A percentile compares a stretch with the other conserved stretches of the same genome.
phyloP scores from a whole-genome alignment of 2,329 filamentous ascomycete species.

The Ceratocystis albifundus region DNA sequence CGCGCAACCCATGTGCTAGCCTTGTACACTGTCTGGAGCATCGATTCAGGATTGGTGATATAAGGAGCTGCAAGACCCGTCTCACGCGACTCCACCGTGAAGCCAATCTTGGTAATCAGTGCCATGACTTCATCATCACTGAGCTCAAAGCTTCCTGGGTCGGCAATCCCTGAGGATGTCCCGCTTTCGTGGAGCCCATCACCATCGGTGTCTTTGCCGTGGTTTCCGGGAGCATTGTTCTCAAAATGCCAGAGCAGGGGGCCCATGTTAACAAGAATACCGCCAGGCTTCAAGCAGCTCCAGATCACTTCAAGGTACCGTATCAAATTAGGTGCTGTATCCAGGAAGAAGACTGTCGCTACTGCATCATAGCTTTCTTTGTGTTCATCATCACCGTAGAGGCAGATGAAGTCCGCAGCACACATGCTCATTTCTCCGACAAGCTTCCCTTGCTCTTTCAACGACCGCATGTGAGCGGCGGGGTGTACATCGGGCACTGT shows the following conservation, averaged over 20 bases:
- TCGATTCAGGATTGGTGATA: conserved; percentile 71
- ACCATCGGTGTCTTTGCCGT: conserved; percentile 41
- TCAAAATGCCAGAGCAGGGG: conserved; percentile 95
- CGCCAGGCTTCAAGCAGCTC: conserved; percentile 64
- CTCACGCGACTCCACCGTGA: conserved; percentile 55
- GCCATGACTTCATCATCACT: conserved; percentile 76
- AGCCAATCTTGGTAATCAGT: conserved; percentile 64
- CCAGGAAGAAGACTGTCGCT: conserved; percentile 87
- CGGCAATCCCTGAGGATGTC: conserved; percentile 59
- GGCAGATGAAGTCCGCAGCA: conserved; percentile 81
- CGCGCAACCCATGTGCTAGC: conserved; percentile 78
- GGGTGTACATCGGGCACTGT: conserved; percentile 72
- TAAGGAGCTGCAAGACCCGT: conserved; percentile 61
- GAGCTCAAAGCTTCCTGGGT: conserved; percentile 82
- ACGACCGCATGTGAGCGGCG: conserved; percentile 38
- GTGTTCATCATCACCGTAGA: conserved; percentile 59
- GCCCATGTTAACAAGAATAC: conserved; percentile 79
- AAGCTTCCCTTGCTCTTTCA: conserved; percentile 21
- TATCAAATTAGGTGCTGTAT: conserved; percentile 88
- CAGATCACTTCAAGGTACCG: conserved; percentile 76
- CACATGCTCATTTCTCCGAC: conserved; percentile 78
- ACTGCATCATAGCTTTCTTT: conserved; percentile 63
- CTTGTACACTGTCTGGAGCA: conserved; percentile 72
- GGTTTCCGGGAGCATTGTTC: conserved; percentile 51
- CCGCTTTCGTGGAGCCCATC: conserved; percentile 40